phyloP scores from a whole-genome alignment of 331 rosid genomes.

The Rhamnella rubrinervis region DNA sequence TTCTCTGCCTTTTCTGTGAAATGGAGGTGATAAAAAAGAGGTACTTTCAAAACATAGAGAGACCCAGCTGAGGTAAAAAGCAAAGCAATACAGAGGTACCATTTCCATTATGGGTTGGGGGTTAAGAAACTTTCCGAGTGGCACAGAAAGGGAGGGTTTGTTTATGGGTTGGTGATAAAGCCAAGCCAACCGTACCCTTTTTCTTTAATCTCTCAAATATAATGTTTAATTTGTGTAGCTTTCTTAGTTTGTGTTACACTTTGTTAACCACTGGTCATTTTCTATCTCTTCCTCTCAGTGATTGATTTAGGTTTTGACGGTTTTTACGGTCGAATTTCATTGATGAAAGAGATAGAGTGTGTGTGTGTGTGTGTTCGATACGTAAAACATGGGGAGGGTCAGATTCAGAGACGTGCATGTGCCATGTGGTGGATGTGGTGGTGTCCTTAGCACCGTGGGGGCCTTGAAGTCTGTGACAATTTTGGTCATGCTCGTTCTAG shows the following conservation, averaged over 20 bases:
- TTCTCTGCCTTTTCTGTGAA: neutral
- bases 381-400: constrained; percentile 21
- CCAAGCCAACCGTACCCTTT: constrained; percentile 43
- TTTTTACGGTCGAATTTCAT: constrained; percentile 19
- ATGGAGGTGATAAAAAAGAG: neutral
- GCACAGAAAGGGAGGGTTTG: constrained; percentile 51
- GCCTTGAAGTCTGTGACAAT: constrained; percentile 26
- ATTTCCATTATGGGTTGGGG: constrained; percentile 47
- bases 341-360: too few relatives aligned
- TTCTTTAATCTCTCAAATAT: constrained; percentile 24
- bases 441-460: too few relatives aligned
- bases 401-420: neutral
- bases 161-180: constrained; percentile 64
- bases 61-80: constrained; percentile 13
- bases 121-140: constrained; percentile 60
- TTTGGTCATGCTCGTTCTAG: constrained; percentile 12
- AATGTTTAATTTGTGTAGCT: constrained; percentile 6
- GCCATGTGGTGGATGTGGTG: neutral
- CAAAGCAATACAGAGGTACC: constrained; percentile 20
- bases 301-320: constrained; percentile 10
- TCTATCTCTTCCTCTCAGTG: constrained; percentile 1
- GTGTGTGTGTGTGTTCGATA: neutral
- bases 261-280: constrained; percentile 52
- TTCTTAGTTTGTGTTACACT: constrained; percentile 11
- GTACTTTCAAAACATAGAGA: constrained; percentile 6